These are phyloP conservation scores for Tranzscheliella williamsii DNA, from an alignment of 1,284 basidiomycete species.

Conservation along the genomic window DNA sequence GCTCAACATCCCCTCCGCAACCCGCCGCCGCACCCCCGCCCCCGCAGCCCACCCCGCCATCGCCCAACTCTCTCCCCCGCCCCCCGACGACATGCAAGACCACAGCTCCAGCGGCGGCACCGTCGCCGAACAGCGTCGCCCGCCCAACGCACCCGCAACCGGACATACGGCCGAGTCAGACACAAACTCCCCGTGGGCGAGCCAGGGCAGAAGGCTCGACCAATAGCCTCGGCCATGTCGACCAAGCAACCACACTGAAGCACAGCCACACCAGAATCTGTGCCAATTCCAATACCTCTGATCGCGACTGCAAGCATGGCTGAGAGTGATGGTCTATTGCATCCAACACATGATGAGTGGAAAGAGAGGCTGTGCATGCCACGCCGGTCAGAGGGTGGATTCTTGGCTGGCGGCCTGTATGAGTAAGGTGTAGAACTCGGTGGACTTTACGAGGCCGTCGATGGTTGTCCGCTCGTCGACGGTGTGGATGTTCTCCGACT, in stretches of 20 bases:
- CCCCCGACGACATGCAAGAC: conserved; percentile 2
- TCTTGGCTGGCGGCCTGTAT: conserved; percentile 62
- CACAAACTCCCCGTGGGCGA: too few species aligned
- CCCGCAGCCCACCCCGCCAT: conserved; percentile 22
- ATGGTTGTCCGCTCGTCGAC: conserved; percentile 67
- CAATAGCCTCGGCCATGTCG: too few species aligned
- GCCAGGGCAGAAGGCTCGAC: too few species aligned
- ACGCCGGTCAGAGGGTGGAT: background rate
- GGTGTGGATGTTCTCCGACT: conserved; percentile 67
- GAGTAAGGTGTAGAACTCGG: conserved; percentile 65
- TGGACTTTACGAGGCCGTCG: conserved; percentile 63
- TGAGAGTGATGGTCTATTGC: too few species aligned
- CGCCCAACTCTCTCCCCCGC: conserved; percentile 13
- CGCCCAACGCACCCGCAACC: too few species aligned
- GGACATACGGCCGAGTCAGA: too few species aligned
- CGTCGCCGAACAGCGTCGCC: conserved; percentile 35
- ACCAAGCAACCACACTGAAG: too few species aligned
- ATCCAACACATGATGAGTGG: too few species aligned
- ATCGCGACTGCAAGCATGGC: too few species aligned
- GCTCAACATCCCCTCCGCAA: conserved; percentile 8
- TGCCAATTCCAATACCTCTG: too few species aligned
- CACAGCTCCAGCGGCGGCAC: conserved; percentile 40
- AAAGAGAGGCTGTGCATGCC: too few species aligned
- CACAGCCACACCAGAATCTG: too few species aligned
- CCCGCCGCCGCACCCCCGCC: conserved; percentile 16